phyloP scores from a whole-genome alignment of 305 asterid species.

The Euphrasia arctica region DNA sequence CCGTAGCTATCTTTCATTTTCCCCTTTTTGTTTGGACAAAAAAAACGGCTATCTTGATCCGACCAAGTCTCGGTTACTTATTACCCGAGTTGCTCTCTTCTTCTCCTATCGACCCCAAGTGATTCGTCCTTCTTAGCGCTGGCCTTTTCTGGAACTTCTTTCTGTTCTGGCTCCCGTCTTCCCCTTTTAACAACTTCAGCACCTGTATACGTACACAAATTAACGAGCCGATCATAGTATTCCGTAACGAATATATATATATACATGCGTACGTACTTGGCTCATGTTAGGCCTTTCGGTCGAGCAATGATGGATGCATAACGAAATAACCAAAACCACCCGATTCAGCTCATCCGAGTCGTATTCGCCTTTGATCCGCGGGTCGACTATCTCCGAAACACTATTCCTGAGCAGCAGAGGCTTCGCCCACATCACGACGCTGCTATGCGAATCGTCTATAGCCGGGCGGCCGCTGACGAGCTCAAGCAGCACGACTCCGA shows the following conservation, averaged over 20 bases:
- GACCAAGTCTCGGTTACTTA: conserved; percentile 25
- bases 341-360: conserved; percentile 66
- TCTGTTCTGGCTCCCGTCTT: conserved; percentile 54
- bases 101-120: conserved; percentile 41
- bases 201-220: conserved; percentile 36
- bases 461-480: conserved; percentile 90
- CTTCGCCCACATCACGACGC: conserved; percentile 99
- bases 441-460: conserved; percentile 61
- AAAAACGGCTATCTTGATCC: conserved; percentile 18
- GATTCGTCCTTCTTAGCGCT: conserved; percentile 56
- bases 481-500: conserved; percentile 82
- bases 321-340: conserved; percentile 62
- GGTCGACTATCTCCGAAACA: conserved; percentile 60
- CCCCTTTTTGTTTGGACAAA: neutral
- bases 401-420: conserved; percentile 56
- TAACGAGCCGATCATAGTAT: too few species aligned
- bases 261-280: conserved; percentile 44
- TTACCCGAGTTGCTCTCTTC: conserved; percentile 38
- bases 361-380: conserved; percentile 48
- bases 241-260: too few species aligned
- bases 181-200: conserved; percentile 70
- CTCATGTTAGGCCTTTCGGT: conserved; percentile 85
- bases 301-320: conserved; percentile 68
- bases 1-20: conserved; percentile 13
- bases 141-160: conserved; percentile 75